A percentile compares a stretch with the other conserved stretches of the same genome.
phyloP scores from a whole-genome alignment of 345 rosid species.

The Lepidium didymum region DNA sequence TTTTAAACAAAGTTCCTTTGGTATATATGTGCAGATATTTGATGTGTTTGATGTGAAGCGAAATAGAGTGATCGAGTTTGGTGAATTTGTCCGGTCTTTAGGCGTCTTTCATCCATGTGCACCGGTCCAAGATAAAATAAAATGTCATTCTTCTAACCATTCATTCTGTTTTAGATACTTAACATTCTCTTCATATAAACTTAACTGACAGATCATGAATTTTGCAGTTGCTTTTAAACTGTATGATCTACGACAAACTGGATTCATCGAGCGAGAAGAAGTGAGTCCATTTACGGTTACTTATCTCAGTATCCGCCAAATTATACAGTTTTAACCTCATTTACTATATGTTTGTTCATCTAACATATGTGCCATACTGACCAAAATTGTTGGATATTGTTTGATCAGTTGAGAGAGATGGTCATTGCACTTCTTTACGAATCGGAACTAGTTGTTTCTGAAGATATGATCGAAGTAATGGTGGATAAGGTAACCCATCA shows the following conservation, averaged over 20 bases:
- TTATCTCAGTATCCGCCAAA: background rate
- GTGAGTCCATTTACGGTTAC: constrained; percentile 27
- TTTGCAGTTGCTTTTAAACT: constrained; percentile 78
- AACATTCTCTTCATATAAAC: background rate
- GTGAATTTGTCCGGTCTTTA: constrained; percentile 83
- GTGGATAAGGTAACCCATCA: constrained; percentile 54
- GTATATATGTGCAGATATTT: constrained; percentile 42
- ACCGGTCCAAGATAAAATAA: constrained; percentile 52
- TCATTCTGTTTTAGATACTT: background rate
- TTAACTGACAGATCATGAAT: background rate
- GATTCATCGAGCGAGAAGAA: constrained; percentile 84
- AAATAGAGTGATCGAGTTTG: constrained; percentile 88
- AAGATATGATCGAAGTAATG: constrained; percentile 62
- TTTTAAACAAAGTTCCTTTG: background rate
- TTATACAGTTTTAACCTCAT: background rate
- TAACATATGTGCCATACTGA: background rate
- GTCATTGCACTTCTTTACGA: constrained; percentile 86
- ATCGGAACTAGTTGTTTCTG: constrained; percentile 65
- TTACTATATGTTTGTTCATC: background rate
- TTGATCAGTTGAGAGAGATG: constrained; percentile 74
- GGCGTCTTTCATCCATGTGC: constrained; percentile 82
- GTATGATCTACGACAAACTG: constrained; percentile 82
- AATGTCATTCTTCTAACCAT: constrained; percentile 38
- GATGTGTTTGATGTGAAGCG: constrained; percentile 81
- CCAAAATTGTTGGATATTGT: background rate